Conservation (phyloP, 2,329 filamentous ascomycete species). For the Acarospora socialis region DNA sequence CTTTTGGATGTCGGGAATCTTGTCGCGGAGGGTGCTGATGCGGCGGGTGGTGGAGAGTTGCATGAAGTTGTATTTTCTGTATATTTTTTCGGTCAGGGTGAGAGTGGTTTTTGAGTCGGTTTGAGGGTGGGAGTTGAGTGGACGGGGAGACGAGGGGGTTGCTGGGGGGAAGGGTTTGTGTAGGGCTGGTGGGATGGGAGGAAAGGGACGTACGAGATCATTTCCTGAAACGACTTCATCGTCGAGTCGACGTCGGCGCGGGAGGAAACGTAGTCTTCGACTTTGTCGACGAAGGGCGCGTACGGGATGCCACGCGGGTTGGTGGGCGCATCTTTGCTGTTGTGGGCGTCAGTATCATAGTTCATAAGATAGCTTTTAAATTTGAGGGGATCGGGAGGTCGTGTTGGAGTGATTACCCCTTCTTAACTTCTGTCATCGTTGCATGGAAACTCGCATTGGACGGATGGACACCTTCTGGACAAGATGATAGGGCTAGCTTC, state of each 20-base stretch:
- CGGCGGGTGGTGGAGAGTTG: conserved; percentile 82
- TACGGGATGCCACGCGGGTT: conserved; percentile 74
- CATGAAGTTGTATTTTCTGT: conserved; percentile 99
- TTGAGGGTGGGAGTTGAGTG: conserved; percentile 31
- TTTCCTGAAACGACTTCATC: conserved; percentile 75
- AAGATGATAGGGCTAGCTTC: too few species aligned
- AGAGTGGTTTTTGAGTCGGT: conserved; percentile 33
- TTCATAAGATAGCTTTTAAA: too few species aligned
- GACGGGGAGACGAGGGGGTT: conserved; percentile 33
- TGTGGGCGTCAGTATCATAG: background rate
- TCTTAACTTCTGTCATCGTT: too few species aligned
- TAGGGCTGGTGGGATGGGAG: conserved; percentile 7
- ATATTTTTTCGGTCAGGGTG: conserved; percentile 32
- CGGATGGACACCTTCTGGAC: too few species aligned
- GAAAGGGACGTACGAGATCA: conserved; percentile 57
- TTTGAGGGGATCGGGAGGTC: too few species aligned
- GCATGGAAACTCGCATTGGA: too few species aligned
- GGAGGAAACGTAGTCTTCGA: conserved; percentile 73
- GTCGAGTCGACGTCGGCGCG: conserved; percentile 68
- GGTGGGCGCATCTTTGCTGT: conserved; percentile 33
- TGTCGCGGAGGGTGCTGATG: conserved; percentile 69
- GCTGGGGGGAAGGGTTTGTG: conserved; percentile 30
- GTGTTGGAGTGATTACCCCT: too few species aligned
- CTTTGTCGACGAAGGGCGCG: conserved; percentile 74
- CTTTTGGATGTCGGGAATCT: conserved; percentile 94